A percentile compares a stretch with the other conserved stretches of the same genome.
phyloP scores from a whole-genome alignment of 2,329 filamentous ascomycete genomes.

The Hymenoscyphus salicellus region DNA sequence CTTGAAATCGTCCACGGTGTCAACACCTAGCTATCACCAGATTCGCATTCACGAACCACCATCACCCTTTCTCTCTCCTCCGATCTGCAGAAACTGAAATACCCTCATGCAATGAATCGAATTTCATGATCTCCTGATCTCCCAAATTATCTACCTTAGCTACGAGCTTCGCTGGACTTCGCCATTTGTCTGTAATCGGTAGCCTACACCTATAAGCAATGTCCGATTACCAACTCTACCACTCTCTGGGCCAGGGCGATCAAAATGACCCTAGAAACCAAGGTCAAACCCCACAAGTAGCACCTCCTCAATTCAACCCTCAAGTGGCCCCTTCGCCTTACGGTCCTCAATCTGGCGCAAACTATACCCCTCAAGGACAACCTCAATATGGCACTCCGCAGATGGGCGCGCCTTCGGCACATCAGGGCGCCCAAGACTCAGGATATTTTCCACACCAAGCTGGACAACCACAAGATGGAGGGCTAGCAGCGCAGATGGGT shows the following conservation, averaged over 20 bases:
- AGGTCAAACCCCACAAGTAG: constrained; percentile 49
- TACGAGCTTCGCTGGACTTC: background rate
- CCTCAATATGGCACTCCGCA: constrained; percentile 19
- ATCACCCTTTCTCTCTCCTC: background rate
- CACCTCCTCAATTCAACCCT: constrained; percentile 55
- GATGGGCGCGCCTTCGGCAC: constrained; percentile 35
- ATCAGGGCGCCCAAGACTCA: constrained; percentile 28
- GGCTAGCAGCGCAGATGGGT: constrained; percentile 71
- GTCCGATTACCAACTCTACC: constrained; percentile 56
- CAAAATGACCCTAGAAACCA: constrained; percentile 52
- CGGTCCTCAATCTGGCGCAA: constrained; percentile 23
- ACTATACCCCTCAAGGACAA: constrained; percentile 21
- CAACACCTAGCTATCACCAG: constrained; percentile 16
- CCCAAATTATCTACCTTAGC: background rate
- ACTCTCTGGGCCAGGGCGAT: constrained; percentile 55
- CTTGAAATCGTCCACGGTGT: constrained; percentile 18
- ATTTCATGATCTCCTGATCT: constrained; percentile 10
- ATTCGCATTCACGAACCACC: background rate
- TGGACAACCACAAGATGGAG: constrained; percentile 43
- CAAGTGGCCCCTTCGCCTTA: constrained; percentile 54
- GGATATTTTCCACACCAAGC: constrained; percentile 33
- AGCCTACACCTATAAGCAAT: constrained; percentile 36
- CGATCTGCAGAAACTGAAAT: background rate
- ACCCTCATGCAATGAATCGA: constrained; percentile 11
- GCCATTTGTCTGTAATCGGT: background rate